Evolutionary conservation across 2,329 filamentous ascomycete genomes (phyloP), one percentile per base, ranked within the genome.

Genomic region (Claviceps pazoutovae): DNA sequence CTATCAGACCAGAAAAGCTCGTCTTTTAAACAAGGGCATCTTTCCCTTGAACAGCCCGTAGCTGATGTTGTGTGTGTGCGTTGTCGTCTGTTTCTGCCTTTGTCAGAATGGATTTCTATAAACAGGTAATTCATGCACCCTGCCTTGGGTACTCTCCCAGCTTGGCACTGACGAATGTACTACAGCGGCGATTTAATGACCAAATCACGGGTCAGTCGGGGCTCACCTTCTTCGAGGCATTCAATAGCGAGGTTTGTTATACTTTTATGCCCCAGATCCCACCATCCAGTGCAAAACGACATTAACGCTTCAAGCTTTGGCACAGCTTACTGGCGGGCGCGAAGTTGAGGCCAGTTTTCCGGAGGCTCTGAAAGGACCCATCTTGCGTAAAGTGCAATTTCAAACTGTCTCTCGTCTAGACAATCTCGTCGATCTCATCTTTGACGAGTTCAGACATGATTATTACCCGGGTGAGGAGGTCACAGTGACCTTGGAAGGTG

Each of bases 191-290:
- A 51, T 98, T 97, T 67, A 95, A 94, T 55, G 95, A 94, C 68
- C 87, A 95, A 65, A 94, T 97, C 58, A 95, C 89, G 13, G 93
- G 93, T 51, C 91, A 95, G 66, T 94, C 89, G 34, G 85, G 85
- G 50, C 74, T 96, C 58, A 91, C 82, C 3, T 98, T 94, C 68
- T 96, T 96, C 62, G 88, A 95, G 59, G 93, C 93, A 26, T 78
- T 91, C 34, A 82, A 87, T 67, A 95, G 88, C 70, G 89, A 96
- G 80, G 88, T 94, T 76, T 72, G 49, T 30, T 48, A 42, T 39
- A 41, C 43, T 41, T 42, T 42, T 36, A 16, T 19, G 11, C 30
- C 7, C 7, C 3, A 14, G 36, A 13, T 19, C 16, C 11, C 41
- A 26, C 16, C 6, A 9, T 30, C 17, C 1, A 37, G 13, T 30